Evolutionary conservation across 768 basidiomycete species (phyloP).

Genomic region (Saitozyma podzolica): DNA sequence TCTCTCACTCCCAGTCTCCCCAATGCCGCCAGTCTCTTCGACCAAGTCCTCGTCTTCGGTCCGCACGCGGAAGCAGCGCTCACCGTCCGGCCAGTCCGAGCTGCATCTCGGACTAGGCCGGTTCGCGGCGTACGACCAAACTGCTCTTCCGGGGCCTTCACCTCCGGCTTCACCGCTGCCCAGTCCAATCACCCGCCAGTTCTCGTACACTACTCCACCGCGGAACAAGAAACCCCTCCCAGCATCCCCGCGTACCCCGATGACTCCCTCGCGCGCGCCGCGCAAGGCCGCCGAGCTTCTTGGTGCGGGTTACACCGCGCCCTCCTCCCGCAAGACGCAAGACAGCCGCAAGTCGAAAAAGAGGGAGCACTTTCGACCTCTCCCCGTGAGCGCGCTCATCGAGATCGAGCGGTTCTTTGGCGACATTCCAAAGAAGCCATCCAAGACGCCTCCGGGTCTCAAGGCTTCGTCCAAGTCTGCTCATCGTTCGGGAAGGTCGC

Average conservation of each 20-base stretch:
- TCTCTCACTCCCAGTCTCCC: constrained; percentile 11
- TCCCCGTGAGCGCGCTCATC: constrained; percentile 22
- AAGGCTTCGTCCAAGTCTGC: too few relatives aligned
- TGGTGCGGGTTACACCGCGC: constrained; percentile 14
- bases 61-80: constrained; percentile 6
- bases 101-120: constrained; percentile 34
- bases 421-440: constrained; percentile 22
- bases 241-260: background rate
- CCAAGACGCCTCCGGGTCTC: background rate
- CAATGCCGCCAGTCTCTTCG: constrained; percentile 1
- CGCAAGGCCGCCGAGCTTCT: constrained; percentile 39
- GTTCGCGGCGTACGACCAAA: constrained; percentile 22
- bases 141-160: constrained; percentile 30
- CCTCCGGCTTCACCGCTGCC: constrained; percentile 20
- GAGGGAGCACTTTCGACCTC: constrained; percentile 29
- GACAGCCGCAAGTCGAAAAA: constrained; percentile 6
- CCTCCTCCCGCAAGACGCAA: background rate
- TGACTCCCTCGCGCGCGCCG: constrained; percentile 42
- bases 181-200: background rate
- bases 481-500: too few relatives aligned
- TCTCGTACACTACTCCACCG: background rate
- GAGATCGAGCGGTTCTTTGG: constrained; percentile 46
- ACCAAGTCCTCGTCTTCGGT: background rate
- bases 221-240: background rate
- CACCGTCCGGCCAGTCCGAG: constrained; percentile 9